phyloP scores from a whole-genome alignment of 1,139 yeast species.

The Saccharomyces pastorianus region DNA sequence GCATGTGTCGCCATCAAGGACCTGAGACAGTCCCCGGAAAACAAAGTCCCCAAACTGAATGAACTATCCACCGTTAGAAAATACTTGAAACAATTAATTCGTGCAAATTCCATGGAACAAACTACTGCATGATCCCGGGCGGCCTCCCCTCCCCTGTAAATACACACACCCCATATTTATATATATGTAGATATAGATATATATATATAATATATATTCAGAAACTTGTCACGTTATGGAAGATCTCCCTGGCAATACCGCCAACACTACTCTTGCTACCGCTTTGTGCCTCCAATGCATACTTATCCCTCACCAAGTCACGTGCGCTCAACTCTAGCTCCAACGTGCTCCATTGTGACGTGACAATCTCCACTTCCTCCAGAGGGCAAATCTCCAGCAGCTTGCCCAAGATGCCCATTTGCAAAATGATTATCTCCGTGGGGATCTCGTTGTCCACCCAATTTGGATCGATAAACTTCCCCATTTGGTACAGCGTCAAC shows the following conservation, averaged over 20 bases:
- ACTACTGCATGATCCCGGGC: background rate
- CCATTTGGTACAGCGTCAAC: slow-evolving; percentile 58
- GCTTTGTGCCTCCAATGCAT: slow-evolving; percentile 12
- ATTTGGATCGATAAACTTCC: slow-evolving; percentile 35
- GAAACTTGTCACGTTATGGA: background rate
- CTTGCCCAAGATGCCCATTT: slow-evolving; percentile 43
- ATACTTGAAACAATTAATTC: slow-evolving; percentile 23
- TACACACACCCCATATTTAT: background rate
- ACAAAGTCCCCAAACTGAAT: slow-evolving; percentile 27
- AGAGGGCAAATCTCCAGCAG: slow-evolving; percentile 39
- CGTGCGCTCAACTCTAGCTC: slow-evolving; percentile 31
- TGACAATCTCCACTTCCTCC: slow-evolving; percentile 34
- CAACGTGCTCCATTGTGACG: slow-evolving; percentile 39
- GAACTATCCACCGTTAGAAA: slow-evolving; percentile 31
- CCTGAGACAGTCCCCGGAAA: slow-evolving; percentile 28
- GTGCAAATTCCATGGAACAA: slow-evolving; percentile 5
- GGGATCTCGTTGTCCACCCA: slow-evolving; percentile 38
- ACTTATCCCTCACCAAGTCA: slow-evolving; percentile 23
- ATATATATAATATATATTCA: background rate
- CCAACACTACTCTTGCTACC: background rate
- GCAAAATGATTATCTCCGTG: slow-evolving; percentile 34
- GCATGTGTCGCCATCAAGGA: slow-evolving; percentile 47
- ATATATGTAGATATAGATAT: background rate
- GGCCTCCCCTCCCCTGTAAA: background rate
- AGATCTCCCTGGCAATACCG: background rate